These are phyloP conservation scores for Malus orientalis DNA, from an alignment of 306 rosid species.

Conservation along the genomic window DNA sequence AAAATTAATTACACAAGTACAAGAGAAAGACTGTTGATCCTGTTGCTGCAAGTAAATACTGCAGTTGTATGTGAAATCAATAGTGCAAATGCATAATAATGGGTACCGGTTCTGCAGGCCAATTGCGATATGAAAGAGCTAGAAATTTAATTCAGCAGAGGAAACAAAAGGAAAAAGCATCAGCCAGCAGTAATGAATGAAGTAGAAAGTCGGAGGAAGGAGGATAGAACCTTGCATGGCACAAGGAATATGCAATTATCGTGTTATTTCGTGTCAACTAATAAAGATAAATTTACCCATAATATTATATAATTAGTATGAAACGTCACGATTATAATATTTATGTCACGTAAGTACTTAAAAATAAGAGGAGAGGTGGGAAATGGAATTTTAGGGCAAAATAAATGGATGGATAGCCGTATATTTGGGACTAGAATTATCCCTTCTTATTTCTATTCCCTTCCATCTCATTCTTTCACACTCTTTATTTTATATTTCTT, in stretches of 20 bases:
- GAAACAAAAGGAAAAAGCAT: background rate
- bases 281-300: background rate
- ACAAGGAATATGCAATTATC: background rate
- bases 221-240: background rate
- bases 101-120: background rate
- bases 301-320: no score
- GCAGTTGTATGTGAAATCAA: background rate
- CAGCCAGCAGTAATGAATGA: background rate
- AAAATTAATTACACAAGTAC: background rate
- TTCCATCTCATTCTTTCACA: no score
- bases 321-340: no score
- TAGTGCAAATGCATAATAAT: background rate
- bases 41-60: background rate
- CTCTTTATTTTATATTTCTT: no score
- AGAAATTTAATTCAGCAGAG: background rate
- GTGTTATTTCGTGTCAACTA: background rate
- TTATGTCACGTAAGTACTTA: no score
- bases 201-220: background rate
- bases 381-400: background rate
- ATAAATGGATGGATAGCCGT: background rate
- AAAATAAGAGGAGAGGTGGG: background rate
- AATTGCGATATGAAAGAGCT: no score
- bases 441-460: accelerated
- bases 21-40: background rate
- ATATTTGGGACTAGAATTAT: background rate